These are phyloP conservation scores for Plantago elongata DNA, from an alignment of 257 asterid species.

Conservation along the genomic window DNA sequence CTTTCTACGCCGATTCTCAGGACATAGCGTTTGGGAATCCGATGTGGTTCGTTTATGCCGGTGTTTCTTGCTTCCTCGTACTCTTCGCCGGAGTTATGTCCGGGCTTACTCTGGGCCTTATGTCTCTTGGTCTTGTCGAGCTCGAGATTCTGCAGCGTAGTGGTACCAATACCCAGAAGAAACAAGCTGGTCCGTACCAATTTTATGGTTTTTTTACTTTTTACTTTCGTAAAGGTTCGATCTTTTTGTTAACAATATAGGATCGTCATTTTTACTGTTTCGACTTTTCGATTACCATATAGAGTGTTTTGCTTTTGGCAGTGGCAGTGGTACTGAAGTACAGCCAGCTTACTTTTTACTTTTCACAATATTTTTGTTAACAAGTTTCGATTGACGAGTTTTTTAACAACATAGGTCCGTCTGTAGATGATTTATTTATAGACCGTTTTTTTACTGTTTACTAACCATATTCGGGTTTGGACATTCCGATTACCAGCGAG, in stretches of 20 bases:
- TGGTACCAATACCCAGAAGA: constrained; percentile 69
- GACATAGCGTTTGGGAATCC: constrained; percentile 85
- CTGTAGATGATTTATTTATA: no score
- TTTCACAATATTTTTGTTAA: no score
- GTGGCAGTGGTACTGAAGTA: no score
- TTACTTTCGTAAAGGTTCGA: background rate
- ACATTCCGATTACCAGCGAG: constrained; percentile 38
- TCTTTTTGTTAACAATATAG: no score
- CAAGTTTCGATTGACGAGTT: no score
- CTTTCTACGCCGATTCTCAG: constrained; percentile 50
- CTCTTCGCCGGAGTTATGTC: constrained; percentile 97
- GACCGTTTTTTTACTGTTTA: no score
- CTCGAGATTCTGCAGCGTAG: constrained; percentile 87
- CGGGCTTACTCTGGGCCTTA: constrained; percentile 82
- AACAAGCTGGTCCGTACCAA: constrained; percentile 62
- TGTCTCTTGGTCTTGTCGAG: constrained; percentile 92
- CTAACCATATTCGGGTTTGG: no score
- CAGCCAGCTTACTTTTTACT: no score
- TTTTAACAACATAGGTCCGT: no score
- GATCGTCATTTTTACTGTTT: no score
- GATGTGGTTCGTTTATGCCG: constrained; percentile 87
- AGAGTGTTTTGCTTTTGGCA: no score
- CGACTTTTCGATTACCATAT: no score
- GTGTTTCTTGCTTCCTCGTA: constrained; percentile 86
- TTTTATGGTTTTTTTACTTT: background rate